Evolutionary conservation across 306 rosid species (phyloP).

Genomic region (Begonia peltatifolia): DNA sequence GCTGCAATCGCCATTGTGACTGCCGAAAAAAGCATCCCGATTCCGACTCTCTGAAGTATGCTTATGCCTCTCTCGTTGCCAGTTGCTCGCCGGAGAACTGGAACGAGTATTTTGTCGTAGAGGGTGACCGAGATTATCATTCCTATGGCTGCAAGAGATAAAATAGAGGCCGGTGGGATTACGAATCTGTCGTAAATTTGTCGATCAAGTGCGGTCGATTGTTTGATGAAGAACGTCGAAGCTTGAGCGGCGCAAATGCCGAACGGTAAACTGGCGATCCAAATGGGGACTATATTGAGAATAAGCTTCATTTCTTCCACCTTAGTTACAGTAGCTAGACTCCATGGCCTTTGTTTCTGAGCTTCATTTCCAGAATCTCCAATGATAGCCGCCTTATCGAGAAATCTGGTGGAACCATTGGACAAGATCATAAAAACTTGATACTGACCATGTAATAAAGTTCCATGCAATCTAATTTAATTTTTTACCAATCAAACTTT

Average conservation of each 20-base stretch:
- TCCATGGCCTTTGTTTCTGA: constrained; percentile 61
- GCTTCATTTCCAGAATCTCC: constrained; percentile 15
- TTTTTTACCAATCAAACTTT: too few relatives aligned
- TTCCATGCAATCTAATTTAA: too few relatives aligned
- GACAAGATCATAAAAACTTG: background rate
- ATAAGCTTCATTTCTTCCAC: constrained; percentile 90
- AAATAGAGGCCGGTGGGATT: constrained; percentile 44
- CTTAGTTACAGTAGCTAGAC: constrained; percentile 50
- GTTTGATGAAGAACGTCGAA: constrained; percentile 53
- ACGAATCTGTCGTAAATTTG: constrained; percentile 15
- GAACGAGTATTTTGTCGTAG: constrained; percentile 40
- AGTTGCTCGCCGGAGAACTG: constrained; percentile 24
- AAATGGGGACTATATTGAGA: constrained; percentile 76
- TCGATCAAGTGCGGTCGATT: constrained; percentile 29
- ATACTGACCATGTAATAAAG: too few relatives aligned
- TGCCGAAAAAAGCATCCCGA: constrained; percentile 39
- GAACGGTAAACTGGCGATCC: constrained; percentile 70
- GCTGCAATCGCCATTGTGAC: constrained; percentile 39
- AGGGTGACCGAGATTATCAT: constrained; percentile 38
- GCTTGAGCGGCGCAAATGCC: constrained; percentile 47
- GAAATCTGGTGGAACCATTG: constrained; percentile 33
- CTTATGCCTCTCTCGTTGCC: constrained; percentile 57
- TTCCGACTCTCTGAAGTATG: constrained; percentile 44
- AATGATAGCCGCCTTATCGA: constrained; percentile 77
- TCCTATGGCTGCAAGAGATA: constrained; percentile 28